These are phyloP conservation scores for Boletus fagicola DNA, from an alignment of 768 basidiomycete species.

Conservation along the genomic window DNA sequence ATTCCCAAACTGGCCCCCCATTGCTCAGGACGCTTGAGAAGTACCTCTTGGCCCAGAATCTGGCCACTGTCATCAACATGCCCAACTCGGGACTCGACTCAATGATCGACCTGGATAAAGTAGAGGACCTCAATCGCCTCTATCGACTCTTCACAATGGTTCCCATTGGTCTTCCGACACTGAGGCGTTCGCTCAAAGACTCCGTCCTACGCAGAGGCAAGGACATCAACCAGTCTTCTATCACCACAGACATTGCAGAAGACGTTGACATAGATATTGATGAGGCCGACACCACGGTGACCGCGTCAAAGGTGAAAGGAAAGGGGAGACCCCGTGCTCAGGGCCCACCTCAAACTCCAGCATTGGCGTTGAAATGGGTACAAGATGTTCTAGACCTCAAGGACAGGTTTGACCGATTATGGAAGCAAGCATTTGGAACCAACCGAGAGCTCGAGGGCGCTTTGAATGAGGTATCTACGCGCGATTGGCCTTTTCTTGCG, in stretches of 20 bases:
- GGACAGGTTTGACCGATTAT: constrained; percentile 81
- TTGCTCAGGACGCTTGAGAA: constrained; percentile 76
- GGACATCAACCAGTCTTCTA: constrained; percentile 70
- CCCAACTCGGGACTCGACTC: constrained; percentile 79
- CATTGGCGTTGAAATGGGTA: constrained; percentile 86
- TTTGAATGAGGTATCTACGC: constrained; percentile 70
- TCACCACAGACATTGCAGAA: constrained; percentile 37
- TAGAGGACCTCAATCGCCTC: constrained; percentile 73
- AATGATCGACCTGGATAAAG: constrained; percentile 82
- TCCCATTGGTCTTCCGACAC: constrained; percentile 56
- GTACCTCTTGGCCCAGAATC: constrained; percentile 73
- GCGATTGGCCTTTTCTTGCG: not conserved
- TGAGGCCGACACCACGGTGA: constrained; percentile 36
- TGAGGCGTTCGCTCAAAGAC: constrained; percentile 67
- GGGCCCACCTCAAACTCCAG: constrained; percentile 41
- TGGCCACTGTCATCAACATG: constrained; percentile 73
- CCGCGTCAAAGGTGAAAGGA: constrained; percentile 47
- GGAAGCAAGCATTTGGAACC: constrained; percentile 64
- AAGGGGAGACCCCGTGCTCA: constrained; percentile 53
- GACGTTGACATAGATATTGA: constrained; percentile 36
- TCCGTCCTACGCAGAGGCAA: constrained; percentile 74
- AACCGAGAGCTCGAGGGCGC: constrained; percentile 79
- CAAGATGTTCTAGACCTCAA: constrained; percentile 88
- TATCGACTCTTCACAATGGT: constrained; percentile 75
- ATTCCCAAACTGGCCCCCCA: constrained; percentile 64